Conservation (phyloP, 192 early-diverging fungal species). For the Gamsiella multidivaricata region DNA sequence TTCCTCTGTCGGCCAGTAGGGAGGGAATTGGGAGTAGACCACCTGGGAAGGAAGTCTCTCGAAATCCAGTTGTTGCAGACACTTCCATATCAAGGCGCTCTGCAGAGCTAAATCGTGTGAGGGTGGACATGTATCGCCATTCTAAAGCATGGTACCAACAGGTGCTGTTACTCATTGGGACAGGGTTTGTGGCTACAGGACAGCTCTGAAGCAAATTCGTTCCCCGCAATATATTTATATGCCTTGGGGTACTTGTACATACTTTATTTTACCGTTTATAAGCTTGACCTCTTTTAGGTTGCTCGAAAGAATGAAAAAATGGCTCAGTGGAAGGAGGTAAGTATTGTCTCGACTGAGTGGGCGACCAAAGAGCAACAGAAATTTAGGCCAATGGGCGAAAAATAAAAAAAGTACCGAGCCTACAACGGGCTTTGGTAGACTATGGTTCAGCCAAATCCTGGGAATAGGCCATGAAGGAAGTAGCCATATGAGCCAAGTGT, state of each 20-base stretch:
- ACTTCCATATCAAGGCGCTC: too few species aligned
- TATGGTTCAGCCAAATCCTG: background rate
- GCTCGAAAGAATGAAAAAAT: background rate
- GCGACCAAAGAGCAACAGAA: background rate
- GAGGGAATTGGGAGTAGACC: too few species aligned
- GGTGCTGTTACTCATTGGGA: too few species aligned
- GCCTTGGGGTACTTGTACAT: background rate
- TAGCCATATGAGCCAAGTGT: too few species aligned
- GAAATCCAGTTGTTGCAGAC: background rate
- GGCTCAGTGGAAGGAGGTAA: background rate
- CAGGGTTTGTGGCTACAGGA: too few species aligned
- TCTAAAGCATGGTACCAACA: background rate
- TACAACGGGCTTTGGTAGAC: background rate
- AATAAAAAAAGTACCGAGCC: background rate
- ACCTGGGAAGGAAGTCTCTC: too few species aligned
- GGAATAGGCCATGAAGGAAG: too few species aligned
- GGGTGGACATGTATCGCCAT: conserved; percentile 11
- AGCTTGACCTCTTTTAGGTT: conserved; percentile 21
- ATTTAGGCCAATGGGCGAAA: conserved; percentile 14
- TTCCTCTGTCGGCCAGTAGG: background rate
- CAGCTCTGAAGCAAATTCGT: background rate
- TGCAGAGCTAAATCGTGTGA: background rate
- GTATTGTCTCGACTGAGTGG: background rate
- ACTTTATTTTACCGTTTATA: background rate
- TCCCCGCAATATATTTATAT: background rate